These are phyloP conservation scores for Populus davidiana DNA, from an alignment of 345 rosid genomes.

Conservation along the genomic window DNA sequence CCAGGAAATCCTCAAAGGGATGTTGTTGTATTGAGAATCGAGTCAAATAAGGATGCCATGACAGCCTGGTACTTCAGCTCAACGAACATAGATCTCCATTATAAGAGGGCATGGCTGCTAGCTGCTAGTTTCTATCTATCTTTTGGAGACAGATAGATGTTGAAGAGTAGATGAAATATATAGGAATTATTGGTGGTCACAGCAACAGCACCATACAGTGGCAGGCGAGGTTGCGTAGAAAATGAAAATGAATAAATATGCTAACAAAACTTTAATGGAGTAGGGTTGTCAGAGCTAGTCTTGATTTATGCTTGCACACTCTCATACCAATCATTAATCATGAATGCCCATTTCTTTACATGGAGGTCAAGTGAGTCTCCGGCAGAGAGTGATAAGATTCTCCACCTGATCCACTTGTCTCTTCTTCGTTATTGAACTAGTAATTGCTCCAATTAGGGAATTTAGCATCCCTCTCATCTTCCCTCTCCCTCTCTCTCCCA, in stretches of 20 bases:
- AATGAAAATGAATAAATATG: slow-evolving; percentile 14
- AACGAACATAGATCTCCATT: slow-evolving; percentile 3
- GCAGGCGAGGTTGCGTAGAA: slow-evolving; percentile 14
- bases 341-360: slow-evolving; percentile 20
- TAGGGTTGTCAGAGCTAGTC: not conserved
- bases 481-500: not conserved
- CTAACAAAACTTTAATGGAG: slow-evolving; percentile 7
- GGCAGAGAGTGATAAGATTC: not conserved
- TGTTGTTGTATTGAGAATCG: slow-evolving; percentile 1
- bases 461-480: not conserved
- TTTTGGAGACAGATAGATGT: slow-evolving; percentile 44
- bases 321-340: slow-evolving; percentile 19
- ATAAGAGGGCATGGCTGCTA: slow-evolving; percentile 1
- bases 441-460: not conserved
- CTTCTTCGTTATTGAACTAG: slow-evolving; percentile 22
- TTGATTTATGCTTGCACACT: not conserved
- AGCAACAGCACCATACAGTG: slow-evolving; percentile 5
- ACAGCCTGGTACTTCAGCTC: slow-evolving; percentile 15
- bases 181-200: slow-evolving; percentile 33
- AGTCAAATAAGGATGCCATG: slow-evolving; percentile 30
- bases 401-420: slow-evolving; percentile 11
- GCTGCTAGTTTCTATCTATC: slow-evolving; percentile 12
- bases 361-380: slow-evolving; percentile 20
- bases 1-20: slow-evolving; percentile 9
- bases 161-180: slow-evolving; percentile 42